Conservation (phyloP, 257 asterid species). For the Solanum paucissectum region DNA sequence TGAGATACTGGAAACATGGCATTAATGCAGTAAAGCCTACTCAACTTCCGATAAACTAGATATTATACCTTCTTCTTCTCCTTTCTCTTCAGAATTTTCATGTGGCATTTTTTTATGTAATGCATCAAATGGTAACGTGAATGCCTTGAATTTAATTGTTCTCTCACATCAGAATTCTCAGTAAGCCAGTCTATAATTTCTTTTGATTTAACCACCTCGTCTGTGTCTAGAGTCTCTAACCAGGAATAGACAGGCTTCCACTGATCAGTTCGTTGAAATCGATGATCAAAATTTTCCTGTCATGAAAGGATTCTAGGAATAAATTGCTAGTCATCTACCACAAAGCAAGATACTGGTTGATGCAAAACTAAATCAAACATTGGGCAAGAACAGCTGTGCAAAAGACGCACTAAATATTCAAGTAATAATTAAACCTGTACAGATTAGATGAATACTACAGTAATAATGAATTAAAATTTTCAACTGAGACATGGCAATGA, state of each 20-base stretch:
- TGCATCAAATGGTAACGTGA: constrained; percentile 95
- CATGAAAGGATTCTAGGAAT: constrained; percentile 2
- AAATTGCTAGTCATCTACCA: background rate
- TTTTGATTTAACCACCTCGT: constrained; percentile 71
- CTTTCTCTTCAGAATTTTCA: constrained; percentile 77
- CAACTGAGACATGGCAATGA: background rate
- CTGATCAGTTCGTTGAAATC: constrained; percentile 95
- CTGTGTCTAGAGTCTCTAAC: constrained; percentile 72
- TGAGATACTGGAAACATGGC: background rate
- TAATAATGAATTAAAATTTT: background rate
- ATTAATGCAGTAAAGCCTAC: background rate
- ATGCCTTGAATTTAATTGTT: constrained; percentile 66
- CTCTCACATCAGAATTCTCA: constrained; percentile 60
- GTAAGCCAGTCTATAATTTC: constrained; percentile 80
- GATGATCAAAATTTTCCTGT: constrained; percentile 51
- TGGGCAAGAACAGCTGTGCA: background rate
- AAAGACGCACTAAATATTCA: background rate
- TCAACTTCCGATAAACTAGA: background rate
- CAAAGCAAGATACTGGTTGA: background rate
- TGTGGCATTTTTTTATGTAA: constrained; percentile 85
- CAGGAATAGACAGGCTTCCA: constrained; percentile 92
- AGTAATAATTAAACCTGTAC: background rate
- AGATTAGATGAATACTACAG: background rate
- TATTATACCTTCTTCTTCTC: constrained; percentile 51
- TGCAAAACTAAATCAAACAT: background rate